Evolutionary conservation across 1,284 basidiomycete genomes (phyloP).

Genomic region (Microbotryum violaceum): DNA sequence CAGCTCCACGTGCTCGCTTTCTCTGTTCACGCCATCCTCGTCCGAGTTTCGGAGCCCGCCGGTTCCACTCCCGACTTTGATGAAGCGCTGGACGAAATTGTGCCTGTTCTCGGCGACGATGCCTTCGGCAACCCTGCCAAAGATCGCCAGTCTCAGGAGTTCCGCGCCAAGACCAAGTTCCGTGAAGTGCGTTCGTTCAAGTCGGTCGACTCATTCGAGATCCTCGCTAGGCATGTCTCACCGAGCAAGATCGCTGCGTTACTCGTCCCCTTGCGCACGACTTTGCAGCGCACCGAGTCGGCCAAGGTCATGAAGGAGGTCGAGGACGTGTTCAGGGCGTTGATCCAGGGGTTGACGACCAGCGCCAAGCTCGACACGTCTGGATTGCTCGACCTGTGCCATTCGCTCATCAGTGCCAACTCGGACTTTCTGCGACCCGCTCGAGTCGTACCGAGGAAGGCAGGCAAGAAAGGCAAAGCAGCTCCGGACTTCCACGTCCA

Average conservation of each 20-base stretch:
- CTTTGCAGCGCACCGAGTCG: constrained; percentile 79
- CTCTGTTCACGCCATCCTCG: constrained; percentile 71
- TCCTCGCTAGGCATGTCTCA: constrained; percentile 67
- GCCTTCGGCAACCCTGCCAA: constrained; percentile 90
- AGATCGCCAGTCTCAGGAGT: constrained; percentile 80
- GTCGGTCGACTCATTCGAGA: constrained; percentile 74
- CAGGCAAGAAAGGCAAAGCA: constrained; percentile 34
- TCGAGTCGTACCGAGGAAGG: constrained; percentile 4
- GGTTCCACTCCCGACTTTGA: constrained; percentile 53
- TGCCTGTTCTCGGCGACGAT: constrained; percentile 80
- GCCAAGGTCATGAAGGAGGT: constrained; percentile 74
- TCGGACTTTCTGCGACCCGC: constrained; percentile 55
- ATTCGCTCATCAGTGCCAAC: constrained; percentile 85
- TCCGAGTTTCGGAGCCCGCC: constrained; percentile 56
- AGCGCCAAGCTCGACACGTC: constrained; percentile 64
- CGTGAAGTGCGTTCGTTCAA: constrained; percentile 74
- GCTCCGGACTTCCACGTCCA: constrained; percentile 63
- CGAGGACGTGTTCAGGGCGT: constrained; percentile 78
- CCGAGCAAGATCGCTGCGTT: constrained; percentile 67
- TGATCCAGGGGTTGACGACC: constrained; percentile 75
- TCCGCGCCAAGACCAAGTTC: constrained; percentile 75
- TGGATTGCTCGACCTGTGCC: constrained; percentile 74
- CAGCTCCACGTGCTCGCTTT: constrained; percentile 90
- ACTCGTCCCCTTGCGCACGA: constrained; percentile 69
- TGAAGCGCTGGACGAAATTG: constrained; percentile 65